Evolutionary conservation across 768 basidiomycete genomes (phyloP).

Genomic region (Termitomyces titanicus): DNA sequence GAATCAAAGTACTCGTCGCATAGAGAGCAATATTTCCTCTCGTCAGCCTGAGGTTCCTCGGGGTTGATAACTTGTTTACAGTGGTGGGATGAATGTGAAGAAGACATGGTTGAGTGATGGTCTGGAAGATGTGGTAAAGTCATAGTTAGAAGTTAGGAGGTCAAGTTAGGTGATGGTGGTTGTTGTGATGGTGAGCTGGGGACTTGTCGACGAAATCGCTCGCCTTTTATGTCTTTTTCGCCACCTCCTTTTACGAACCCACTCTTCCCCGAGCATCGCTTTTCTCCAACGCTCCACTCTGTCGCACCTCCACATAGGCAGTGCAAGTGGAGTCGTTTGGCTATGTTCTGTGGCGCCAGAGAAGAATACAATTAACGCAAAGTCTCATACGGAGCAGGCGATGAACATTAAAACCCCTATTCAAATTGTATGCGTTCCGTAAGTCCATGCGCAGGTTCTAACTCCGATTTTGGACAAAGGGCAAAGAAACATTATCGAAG

Average conservation of each 20-base stretch:
- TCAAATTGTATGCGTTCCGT: too few relatives aligned
- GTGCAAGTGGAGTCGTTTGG: not conserved
- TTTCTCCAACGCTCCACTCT: not conserved
- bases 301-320: not conserved
- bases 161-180: conserved; percentile 3
- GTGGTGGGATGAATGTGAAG: not conserved
- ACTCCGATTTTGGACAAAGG: too few relatives aligned
- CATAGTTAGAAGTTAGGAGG: conserved; percentile 1
- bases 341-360: not conserved
- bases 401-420: not conserved
- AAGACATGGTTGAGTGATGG: not conserved
- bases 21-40: not conserved
- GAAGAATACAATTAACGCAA: too few relatives aligned
- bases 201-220: not conserved
- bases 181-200: conserved; percentile 1
- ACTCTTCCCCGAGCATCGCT: not conserved
- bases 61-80: not conserved
- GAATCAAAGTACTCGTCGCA: conserved; percentile 3
- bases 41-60: not conserved
- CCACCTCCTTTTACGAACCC: conserved; percentile 7
- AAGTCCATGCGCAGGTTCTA: too few relatives aligned
- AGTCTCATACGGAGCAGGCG: too few relatives aligned
- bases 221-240: conserved; percentile 7
- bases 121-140: too few relatives aligned
- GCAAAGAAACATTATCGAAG: too few relatives aligned